Evolutionary conservation across 176 grass and related monocot genomes (phyloP), one percentile per base, ranked within the genome.

Genomic region (Eleusine indica): DNA sequence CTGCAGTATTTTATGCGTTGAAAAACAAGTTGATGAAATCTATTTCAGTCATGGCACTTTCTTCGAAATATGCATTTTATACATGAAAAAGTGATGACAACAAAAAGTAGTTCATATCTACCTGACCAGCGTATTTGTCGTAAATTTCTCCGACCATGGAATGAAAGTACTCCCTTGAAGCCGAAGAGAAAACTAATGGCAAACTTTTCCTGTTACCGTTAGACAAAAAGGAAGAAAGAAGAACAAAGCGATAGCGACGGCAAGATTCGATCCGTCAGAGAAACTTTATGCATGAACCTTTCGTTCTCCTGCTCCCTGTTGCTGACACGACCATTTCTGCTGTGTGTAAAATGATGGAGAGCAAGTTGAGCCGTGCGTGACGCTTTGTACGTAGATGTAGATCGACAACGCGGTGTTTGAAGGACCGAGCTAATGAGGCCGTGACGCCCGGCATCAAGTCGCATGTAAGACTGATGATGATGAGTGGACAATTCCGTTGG

Each of bases 241-340:
- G 19, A 46, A 81, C 43, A 66, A 0, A n/a, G 25, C 16, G 74
- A 82, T 40, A 74, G 79, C 53, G 83, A 81, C 47, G 54, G 11
- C 71, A 4, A 47, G 74, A 73, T 67, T 83, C 75, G 80, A 46
- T 84, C 29, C 16, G 56, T 70, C 48, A 42, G 79, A 73, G 68
- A 67, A 75, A 82, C 70, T 71, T 69, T 70, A 62, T 86, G 79
- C 79, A 79, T 79, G 74, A 49, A 86, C 81, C 88, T 83, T 79
- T 86, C 51, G 40, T 84, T 79, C 78, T 86, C 88, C 5, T 29
- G 77, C 37, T 13, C 75, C 66, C 56, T 82, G 78, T 86, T 29
- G 15, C 56, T 82, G 56, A 66, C 66, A 46, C 15, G 82, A 66
- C 48, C n/a, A 7, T 58, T 86, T 81, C 80, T 48, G 66, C 16